phyloP scores from a whole-genome alignment of 495 filamentous ascomycete genomes.

The Hapsidospora chrysogenum region DNA sequence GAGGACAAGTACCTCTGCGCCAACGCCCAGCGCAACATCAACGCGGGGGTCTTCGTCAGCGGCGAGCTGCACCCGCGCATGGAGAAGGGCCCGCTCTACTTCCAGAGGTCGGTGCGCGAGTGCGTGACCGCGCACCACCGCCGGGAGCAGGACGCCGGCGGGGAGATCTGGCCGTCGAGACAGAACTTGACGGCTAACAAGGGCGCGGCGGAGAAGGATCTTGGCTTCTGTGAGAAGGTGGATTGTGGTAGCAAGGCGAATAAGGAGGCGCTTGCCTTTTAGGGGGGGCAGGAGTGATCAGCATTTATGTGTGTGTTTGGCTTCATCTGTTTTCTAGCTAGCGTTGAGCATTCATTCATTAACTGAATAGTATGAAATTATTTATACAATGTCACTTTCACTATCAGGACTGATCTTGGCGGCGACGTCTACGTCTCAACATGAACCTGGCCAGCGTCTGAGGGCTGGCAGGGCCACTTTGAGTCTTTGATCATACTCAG shows the following conservation, averaged over 20 bases:
- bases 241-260: background rate
- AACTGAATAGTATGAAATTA: no score
- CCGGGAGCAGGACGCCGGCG: conserved; percentile 19
- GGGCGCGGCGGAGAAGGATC: background rate
- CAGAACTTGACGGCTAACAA: background rate
- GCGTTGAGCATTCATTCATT: no score
- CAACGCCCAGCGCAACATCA: conserved; percentile 25
- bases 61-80: conserved; percentile 26
- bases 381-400: no score
- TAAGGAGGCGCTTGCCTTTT: background rate
- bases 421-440: no score
- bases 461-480: no score
- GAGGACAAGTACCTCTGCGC: conserved; percentile 30
- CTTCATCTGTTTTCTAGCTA: no score
- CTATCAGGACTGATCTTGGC: no score
- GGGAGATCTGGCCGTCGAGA: conserved; percentile 26
- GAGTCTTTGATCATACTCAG: no score
- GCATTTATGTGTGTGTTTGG: no score
- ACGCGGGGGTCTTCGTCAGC: conserved; percentile 23
- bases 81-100: conserved; percentile 28
- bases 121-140: conserved; percentile 20
- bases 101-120: conserved; percentile 26
- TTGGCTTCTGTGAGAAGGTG: background rate
- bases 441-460: no score
- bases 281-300: no score